Conservation (phyloP, 129 eudicot species). For the Flaveria bidentis region DNA sequence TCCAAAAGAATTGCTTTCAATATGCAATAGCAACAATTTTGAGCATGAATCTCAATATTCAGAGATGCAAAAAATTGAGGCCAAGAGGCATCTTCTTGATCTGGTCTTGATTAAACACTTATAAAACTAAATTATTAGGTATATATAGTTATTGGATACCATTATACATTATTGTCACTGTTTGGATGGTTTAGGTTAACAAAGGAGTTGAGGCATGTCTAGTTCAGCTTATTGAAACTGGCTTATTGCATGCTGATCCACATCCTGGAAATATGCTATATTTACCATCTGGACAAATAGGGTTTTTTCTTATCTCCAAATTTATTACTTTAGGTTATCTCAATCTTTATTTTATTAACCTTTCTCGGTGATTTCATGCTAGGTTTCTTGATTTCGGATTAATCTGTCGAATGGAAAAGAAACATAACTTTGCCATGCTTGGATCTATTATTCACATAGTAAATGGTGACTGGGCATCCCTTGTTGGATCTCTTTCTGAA, state of each 20-base stretch:
- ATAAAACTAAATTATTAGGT: not conserved
- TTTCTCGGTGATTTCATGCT: conserved; percentile 20
- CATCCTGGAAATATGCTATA: conserved; percentile 96
- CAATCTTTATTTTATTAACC: conserved; percentile 21
- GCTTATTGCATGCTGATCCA: conserved; percentile 95
- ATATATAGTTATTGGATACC: conserved; percentile 9
- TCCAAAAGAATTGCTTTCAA: conserved; percentile 72
- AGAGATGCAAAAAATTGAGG: conserved; percentile 54
- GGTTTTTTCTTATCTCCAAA: conserved; percentile 45
- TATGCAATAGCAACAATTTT: conserved; percentile 37
- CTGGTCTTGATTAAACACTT: conserved; percentile 51
- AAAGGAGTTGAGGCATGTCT: conserved; percentile 96
- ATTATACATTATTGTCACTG: conserved; percentile 20
- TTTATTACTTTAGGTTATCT: conserved; percentile 18
- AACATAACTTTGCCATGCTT: conserved; percentile 94
- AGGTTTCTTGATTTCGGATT: conserved; percentile 99
- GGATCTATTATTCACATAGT: conserved; percentile 91
- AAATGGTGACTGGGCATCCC: conserved; percentile 96
- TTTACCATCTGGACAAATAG: conserved; percentile 81
- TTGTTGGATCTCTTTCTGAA: conserved; percentile 75
- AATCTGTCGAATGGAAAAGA: conserved; percentile 95
- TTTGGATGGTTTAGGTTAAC: conserved; percentile 62
- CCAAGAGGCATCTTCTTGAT: conserved; percentile 77
- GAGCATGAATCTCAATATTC: conserved; percentile 41
- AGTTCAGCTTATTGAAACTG: conserved; percentile 96